These are phyloP conservation scores for Gloeopeniophorella convolvens DNA, from an alignment of 768 basidiomycete species.

Conservation along the genomic window DNA sequence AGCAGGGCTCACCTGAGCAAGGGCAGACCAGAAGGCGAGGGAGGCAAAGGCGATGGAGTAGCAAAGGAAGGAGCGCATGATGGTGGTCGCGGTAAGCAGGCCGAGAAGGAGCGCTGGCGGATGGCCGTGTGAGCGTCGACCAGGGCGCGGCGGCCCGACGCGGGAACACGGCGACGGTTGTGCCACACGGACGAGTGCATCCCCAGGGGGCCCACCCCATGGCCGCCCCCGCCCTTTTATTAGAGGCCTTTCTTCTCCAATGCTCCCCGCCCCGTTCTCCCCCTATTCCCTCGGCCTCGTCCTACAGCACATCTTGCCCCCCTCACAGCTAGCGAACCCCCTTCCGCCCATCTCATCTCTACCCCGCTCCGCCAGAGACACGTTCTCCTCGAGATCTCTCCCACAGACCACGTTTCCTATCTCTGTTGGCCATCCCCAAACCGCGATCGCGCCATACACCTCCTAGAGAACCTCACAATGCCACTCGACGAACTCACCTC, in stretches of 20 bases:
- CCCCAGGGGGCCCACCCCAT: too few relatives aligned
- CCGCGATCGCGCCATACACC: conserved; percentile 32
- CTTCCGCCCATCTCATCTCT: conserved; percentile 61
- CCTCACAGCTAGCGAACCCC: conserved; percentile 39
- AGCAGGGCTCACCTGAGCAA: conserved; percentile 28
- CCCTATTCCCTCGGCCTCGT: conserved; percentile 39
- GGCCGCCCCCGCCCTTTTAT: too few relatives aligned
- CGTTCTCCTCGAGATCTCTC: conserved; percentile 50
- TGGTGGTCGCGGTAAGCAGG: not conserved
- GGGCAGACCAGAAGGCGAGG: conserved; percentile 25
- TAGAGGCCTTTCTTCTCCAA: conserved; percentile 22
- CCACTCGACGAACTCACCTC: conserved; percentile 34
- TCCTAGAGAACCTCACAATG: conserved; percentile 37
- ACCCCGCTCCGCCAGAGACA: conserved; percentile 55
- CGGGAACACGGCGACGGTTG: too few relatives aligned
- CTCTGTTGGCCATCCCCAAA: conserved; percentile 57
- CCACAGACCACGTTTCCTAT: conserved; percentile 47
- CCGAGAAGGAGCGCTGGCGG: not conserved
- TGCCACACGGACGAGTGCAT: not conserved
- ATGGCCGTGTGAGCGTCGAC: too few relatives aligned
- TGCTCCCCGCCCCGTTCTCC: conserved; percentile 33
- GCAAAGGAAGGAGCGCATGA: conserved; percentile 1
- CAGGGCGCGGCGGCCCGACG: too few relatives aligned
- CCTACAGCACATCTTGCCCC: conserved; percentile 53
- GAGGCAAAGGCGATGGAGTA: conserved; percentile 29